phyloP scores from a whole-genome alignment of 106 monocot species.

The Platanthera zijinensis region DNA sequence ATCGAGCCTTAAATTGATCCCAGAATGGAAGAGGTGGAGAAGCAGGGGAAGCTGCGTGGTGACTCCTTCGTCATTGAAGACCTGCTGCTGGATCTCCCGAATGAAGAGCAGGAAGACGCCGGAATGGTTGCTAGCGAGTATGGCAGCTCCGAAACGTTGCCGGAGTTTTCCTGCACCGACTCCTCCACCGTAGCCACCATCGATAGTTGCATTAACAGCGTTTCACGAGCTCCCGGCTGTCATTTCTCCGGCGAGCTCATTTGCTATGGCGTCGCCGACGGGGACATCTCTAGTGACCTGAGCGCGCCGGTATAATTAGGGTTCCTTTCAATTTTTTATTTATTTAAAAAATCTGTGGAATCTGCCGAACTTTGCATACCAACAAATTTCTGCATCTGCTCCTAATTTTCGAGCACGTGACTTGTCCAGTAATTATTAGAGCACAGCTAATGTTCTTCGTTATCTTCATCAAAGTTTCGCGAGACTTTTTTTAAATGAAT shows the following conservation, averaged over 20 bases:
- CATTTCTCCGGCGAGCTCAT: conserved; percentile 18
- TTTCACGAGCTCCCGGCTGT: conserved; percentile 12
- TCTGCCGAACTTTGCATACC: no score
- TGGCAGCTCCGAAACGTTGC: conserved; percentile 3
- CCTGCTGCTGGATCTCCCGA: conserved; percentile 43
- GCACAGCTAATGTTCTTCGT: no score
- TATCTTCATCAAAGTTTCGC: no score
- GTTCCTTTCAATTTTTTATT: no score
- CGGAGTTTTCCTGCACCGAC: conserved; percentile 26
- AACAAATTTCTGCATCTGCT: no score
- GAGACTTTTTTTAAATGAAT: no score
- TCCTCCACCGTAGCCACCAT: conserved; percentile 38
- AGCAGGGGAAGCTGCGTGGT: conserved; percentile 17
- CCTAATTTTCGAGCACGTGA: no score
- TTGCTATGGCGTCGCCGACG: conserved; percentile 23
- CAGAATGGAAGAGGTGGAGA: conserved; percentile 41
- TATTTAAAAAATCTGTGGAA: no score
- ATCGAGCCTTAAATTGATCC: background rate
- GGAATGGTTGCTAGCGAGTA: conserved; percentile 4
- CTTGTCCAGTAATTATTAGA: no score
- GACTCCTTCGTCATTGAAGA: conserved; percentile 56
- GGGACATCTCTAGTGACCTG: conserved; percentile 45
- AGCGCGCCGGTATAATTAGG: conserved; percentile 49
- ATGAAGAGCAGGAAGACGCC: conserved; percentile 15
- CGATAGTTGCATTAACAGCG: conserved; percentile 40